These are phyloP conservation scores for Venturia asperata DNA, from an alignment of 2,329 filamentous ascomycete genomes.

Conservation along the genomic window DNA sequence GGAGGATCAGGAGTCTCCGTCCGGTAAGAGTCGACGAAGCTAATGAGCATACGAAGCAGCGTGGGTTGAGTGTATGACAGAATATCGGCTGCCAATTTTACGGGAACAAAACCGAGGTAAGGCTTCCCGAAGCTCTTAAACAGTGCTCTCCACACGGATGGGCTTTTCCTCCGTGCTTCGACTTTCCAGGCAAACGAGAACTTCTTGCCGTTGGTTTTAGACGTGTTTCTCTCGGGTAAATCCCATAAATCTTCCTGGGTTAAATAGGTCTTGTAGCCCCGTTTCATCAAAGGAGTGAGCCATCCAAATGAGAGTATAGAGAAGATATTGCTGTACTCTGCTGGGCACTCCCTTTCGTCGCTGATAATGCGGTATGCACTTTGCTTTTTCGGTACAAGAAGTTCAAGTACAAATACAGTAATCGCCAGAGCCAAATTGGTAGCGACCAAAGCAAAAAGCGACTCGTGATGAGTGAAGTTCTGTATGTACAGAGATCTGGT, in stretches of 20 bases:
- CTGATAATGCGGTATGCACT: conserved; percentile 8
- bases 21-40: conserved; percentile 16
- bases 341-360: conserved; percentile 13
- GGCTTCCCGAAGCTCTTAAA: conserved; percentile 9
- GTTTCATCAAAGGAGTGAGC: conserved; percentile 17
- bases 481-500: conserved; percentile 18
- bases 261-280: conserved; percentile 17
- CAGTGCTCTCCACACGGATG: conserved; percentile 6
- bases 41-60: conserved; percentile 16
- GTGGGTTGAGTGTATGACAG: conserved; percentile 16
- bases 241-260: conserved; percentile 18
- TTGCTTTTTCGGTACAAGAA: conserved; percentile 17
- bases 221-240: conserved; percentile 14
- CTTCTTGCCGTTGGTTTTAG: conserved; percentile 9
- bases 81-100: conserved; percentile 10
- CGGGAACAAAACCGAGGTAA: conserved; percentile 15
- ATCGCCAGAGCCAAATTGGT: conserved; percentile 15
- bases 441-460: conserved; percentile 13
- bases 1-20: conserved; percentile 14
- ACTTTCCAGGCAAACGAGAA: conserved; percentile 4
- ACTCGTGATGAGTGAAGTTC: conserved; percentile 13
- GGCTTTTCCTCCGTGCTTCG: conserved; percentile 2
- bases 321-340: conserved; percentile 19
- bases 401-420: conserved; percentile 17
- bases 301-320: conserved; percentile 10